These are phyloP conservation scores for Microdochium paspali DNA, from an alignment of 2,329 filamentous ascomycete genomes.

Conservation along the genomic window DNA sequence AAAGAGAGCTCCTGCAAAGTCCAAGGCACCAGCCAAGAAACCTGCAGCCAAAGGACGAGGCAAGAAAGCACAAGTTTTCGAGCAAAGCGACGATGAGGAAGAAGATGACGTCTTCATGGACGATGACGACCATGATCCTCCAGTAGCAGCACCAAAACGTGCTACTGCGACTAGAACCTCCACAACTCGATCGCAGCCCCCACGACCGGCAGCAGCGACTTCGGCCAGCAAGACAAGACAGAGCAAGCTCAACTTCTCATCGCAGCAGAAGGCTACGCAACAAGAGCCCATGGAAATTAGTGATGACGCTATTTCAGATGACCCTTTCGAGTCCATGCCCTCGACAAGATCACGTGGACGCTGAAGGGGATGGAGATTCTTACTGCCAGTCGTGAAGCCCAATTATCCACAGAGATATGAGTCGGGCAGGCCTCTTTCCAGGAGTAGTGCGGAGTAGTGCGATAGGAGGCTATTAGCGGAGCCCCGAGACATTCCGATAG, in stretches of 20 bases:
- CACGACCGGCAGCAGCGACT: conserved; percentile 11
- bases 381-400: too few relatives aligned
- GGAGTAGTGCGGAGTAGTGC: too few relatives aligned
- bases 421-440: too few relatives aligned
- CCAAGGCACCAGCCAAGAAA: conserved; percentile 31
- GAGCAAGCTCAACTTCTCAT: conserved; percentile 38
- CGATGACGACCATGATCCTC: conserved; percentile 35
- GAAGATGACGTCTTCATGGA: conserved; percentile 44
- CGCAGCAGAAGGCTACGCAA: conserved; percentile 33
- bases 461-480: too few relatives aligned
- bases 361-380: too few relatives aligned
- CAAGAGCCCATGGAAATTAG: conserved; percentile 48
- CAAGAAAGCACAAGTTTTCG: conserved; percentile 28
- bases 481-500: too few relatives aligned
- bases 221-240: conserved; percentile 27
- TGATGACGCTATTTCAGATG: conserved; percentile 55
- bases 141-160: conserved; percentile 24
- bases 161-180: conserved; percentile 16
- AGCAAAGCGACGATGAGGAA: conserved; percentile 28
- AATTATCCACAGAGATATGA: too few relatives aligned
- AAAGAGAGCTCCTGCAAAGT: conserved; percentile 21
- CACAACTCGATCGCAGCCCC: conserved; percentile 22
- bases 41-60: conserved; percentile 25
- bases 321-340: conserved; percentile 45
- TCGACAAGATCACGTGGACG: conserved; percentile 15